Conservation (phyloP, 208 protist species). For the Leishmania braziliensis region DNA sequence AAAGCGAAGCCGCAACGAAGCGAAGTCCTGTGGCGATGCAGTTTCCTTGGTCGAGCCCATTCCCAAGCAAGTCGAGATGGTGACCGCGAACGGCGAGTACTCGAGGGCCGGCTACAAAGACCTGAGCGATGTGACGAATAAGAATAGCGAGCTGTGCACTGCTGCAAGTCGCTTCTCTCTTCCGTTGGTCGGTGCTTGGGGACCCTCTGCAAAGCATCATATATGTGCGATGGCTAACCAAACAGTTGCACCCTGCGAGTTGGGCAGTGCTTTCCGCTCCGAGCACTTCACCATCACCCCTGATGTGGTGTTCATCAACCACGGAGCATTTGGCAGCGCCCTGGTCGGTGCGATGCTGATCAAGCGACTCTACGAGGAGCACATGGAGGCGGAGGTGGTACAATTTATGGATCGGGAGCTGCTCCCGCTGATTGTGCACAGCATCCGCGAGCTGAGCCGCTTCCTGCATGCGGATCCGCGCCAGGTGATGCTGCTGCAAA, state of each 20-base stretch:
- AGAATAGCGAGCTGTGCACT: conserved; percentile 9
- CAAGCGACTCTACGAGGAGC: conserved; percentile 75
- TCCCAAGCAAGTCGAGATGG: conserved; percentile 10
- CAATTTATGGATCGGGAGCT: conserved; percentile 89
- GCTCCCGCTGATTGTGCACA: conserved; percentile 83
- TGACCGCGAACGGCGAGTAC: not conserved
- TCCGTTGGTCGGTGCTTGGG: conserved; percentile 5
- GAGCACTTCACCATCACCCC: conserved; percentile 74
- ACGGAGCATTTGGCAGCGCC: conserved; percentile 92
- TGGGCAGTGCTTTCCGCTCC: conserved; percentile 55
- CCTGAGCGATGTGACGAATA: not conserved
- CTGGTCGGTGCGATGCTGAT: conserved; percentile 66
- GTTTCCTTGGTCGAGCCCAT: conserved; percentile 7
- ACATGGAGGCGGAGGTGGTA: conserved; percentile 84
- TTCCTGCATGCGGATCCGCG: conserved; percentile 74
- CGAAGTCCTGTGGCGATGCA: conserved; percentile 1
- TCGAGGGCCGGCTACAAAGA: conserved; percentile 14
- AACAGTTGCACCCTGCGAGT: conserved; percentile 19
- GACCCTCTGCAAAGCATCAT: conserved; percentile 8
- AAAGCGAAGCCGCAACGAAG: conserved; percentile 17
- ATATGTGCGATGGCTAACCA: conserved; percentile 3
- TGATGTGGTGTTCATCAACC: conserved; percentile 89
- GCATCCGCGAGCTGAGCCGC: conserved; percentile 63
- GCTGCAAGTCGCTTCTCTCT: not conserved
- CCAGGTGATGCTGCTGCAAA: conserved; percentile 89